Conservation (phyloP, 2,329 filamentous ascomycete genomes). For the Colletotrichum echinochloae region DNA sequence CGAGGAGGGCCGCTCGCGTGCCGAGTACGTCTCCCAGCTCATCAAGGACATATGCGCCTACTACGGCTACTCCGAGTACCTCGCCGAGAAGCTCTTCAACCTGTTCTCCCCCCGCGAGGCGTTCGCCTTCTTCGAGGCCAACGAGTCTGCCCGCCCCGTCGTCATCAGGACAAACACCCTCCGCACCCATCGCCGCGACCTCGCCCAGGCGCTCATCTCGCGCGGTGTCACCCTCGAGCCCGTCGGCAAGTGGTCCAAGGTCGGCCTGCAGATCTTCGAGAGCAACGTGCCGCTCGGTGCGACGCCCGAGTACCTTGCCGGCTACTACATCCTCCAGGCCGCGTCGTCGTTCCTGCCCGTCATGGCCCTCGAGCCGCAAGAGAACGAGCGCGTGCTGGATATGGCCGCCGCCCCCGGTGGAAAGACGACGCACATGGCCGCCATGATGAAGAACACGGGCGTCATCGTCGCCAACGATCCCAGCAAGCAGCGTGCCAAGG, state of each 20-base stretch:
- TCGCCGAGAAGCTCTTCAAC: constrained; percentile 95
- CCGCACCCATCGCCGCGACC: constrained; percentile 78
- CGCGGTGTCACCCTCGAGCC: constrained; percentile 96
- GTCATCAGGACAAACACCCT: constrained; percentile 98
- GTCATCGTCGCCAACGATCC: constrained; percentile 97
- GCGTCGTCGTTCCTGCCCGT: constrained; percentile 97
- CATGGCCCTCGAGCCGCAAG: constrained; percentile 95
- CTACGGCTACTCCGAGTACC: constrained; percentile 93
- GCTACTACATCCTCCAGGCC: constrained; percentile 97
- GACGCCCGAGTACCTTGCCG: constrained; percentile 96
- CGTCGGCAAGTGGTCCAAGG: constrained; percentile 98
- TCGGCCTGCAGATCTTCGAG: constrained; percentile 96
- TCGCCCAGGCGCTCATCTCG: constrained; percentile 94
- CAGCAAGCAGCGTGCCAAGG: constrained; percentile 92
- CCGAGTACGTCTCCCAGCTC: constrained; percentile 89
- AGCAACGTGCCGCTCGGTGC: constrained; percentile 87
- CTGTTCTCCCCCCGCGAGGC: constrained; percentile 94
- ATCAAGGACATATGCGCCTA: constrained; percentile 94
- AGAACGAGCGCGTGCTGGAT: constrained; percentile 86
- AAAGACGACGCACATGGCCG: constrained; percentile 96
- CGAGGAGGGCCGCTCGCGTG: constrained; percentile 83
- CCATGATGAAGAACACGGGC: constrained; percentile 97
- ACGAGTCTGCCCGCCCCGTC: constrained; percentile 92
- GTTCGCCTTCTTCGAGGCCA: constrained; percentile 98
- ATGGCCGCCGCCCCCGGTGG: constrained; percentile 96